These are phyloP conservation scores for Penicillium daleae DNA, from an alignment of 495 filamentous ascomycete genomes.

Conservation along the genomic window DNA sequence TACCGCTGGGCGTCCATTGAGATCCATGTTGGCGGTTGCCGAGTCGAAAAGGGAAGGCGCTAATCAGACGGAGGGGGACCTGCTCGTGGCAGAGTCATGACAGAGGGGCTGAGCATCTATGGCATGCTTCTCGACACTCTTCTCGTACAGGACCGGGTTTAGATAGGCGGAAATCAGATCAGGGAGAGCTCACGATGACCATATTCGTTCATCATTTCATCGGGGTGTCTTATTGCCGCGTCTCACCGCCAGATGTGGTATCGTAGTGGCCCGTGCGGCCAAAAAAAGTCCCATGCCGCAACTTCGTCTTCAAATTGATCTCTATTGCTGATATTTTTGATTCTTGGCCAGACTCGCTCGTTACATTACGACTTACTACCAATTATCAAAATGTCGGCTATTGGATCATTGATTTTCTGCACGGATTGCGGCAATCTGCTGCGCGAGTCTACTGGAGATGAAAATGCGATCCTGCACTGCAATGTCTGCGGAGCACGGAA, in stretches of 20 bases:
- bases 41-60: slow-evolving; percentile 42
- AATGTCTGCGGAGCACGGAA: slow-evolving; percentile 83
- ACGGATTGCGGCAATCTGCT: slow-evolving; percentile 91
- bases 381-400: slow-evolving; percentile 68
- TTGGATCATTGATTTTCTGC: slow-evolving; percentile 92
- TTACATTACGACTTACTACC: neutral
- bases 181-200: slow-evolving; percentile 21
- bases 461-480: slow-evolving; percentile 76
- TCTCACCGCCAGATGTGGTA: slow-evolving; percentile 39
- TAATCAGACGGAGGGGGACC: slow-evolving; percentile 44
- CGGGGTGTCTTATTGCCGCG: slow-evolving; percentile 35
- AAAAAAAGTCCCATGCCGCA: slow-evolving; percentile 29
- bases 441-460: slow-evolving; percentile 73
- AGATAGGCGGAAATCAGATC: neutral
- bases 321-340: neutral
- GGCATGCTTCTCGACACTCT: slow-evolving; percentile 17
- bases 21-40: slow-evolving; percentile 44
- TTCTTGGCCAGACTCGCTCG: neutral
- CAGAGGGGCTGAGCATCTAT: slow-evolving; percentile 26
- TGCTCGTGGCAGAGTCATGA: slow-evolving; percentile 58
- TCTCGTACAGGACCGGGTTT: neutral
- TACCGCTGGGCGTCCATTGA: slow-evolving; percentile 45
- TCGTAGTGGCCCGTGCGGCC: slow-evolving; percentile 38
- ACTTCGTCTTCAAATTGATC: slow-evolving; percentile 5
- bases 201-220: slow-evolving; percentile 29